Conservation (phyloP, 176 grass and related monocot genomes). For the Saccharum officinarum region DNA sequence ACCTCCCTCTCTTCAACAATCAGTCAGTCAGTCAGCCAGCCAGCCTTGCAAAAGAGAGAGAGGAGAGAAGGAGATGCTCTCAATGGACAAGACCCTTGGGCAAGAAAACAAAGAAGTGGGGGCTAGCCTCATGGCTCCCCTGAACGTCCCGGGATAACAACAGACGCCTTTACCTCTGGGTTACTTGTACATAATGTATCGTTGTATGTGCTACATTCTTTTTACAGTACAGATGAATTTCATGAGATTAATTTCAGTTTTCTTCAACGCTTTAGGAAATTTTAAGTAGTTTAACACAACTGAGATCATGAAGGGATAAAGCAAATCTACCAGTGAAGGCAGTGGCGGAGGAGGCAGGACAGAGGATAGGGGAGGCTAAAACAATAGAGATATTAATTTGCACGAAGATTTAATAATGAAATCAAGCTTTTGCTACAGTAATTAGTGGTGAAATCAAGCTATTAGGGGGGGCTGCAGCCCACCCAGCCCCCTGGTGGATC, state of each 20-base stretch:
- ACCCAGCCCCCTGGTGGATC: no score
- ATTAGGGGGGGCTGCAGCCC: no score
- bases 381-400: no score
- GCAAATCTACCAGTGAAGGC: background rate
- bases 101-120: constrained; percentile 31
- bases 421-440: no score
- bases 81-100: background rate
- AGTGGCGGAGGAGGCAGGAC: no score
- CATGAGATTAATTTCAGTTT: background rate
- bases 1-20: constrained; percentile 6
- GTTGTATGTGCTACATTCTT: background rate
- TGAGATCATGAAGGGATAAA: background rate
- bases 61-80: constrained; percentile 17
- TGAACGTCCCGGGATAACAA: constrained; percentile 33
- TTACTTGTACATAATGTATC: background rate
- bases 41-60: background rate
- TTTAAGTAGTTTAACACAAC: background rate
- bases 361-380: no score
- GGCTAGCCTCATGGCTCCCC: constrained; percentile 17
- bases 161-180: background rate
- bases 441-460: no score
- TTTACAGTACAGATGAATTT: background rate
- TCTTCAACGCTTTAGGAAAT: background rate
- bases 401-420: no score
- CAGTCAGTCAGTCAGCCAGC: constrained; percentile 19